A percentile compares a stretch with the other conserved stretches of the same genome.
phyloP scores from a whole-genome alignment of 805 yeast genomes.

The Metschnikowia peoriensis region DNA sequence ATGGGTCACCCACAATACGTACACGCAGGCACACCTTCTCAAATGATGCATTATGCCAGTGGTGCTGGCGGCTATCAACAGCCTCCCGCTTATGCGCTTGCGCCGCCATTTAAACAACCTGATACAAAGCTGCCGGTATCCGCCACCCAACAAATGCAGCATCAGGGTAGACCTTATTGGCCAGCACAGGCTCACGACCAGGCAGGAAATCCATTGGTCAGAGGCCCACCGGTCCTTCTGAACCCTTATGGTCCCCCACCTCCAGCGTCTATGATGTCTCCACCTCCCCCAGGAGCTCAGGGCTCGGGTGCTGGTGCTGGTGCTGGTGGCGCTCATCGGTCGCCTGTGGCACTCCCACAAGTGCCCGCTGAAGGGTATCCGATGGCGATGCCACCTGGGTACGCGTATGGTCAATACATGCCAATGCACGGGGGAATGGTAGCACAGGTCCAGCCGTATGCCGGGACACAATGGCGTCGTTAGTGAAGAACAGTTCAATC shows the following conservation, averaged over 20 bases:
- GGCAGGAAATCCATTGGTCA: constrained; percentile 16
- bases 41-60: background rate
- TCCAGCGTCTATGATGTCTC: constrained; percentile 14
- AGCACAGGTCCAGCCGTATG: constrained; percentile 23
- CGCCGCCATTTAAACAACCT: constrained; percentile 15
- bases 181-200: constrained; percentile 17
- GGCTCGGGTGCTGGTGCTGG: constrained; percentile 8
- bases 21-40: constrained; percentile 3
- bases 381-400: constrained; percentile 31
- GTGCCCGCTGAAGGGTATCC: constrained; percentile 17
- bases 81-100: constrained; percentile 9
- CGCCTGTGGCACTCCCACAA: constrained; percentile 15
- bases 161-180: constrained; percentile 30
- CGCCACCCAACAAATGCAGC: constrained; percentile 24
- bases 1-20: constrained; percentile 10
- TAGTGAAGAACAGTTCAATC: background rate
- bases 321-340: constrained; percentile 15
- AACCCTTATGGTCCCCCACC: constrained; percentile 17
- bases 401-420: constrained; percentile 37
- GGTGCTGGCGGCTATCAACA: background rate
- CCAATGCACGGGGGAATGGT: constrained; percentile 35
- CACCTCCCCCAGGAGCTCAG: constrained; percentile 12
- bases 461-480: constrained; percentile 18
- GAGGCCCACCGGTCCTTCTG: constrained; percentile 16
- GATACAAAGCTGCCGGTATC: constrained; percentile 20